Evolutionary conservation across 2,329 filamentous ascomycete genomes (phyloP).

Genomic region (Phaeoacremonium minimum): DNA sequence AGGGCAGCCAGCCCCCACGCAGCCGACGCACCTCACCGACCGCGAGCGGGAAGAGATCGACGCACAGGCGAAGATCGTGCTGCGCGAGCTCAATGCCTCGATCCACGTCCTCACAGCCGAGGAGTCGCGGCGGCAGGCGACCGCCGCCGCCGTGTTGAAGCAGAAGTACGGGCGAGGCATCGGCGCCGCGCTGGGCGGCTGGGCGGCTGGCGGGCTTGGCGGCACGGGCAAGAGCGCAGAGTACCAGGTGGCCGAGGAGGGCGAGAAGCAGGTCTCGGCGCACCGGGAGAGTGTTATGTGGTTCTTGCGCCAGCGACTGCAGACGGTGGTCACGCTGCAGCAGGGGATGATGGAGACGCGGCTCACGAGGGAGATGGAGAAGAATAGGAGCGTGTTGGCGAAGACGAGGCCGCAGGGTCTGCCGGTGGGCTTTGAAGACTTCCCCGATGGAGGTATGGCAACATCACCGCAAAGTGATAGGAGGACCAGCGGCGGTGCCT

Average conservation of each 20-base stretch:
- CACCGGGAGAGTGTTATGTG: slow-evolving; percentile 82
- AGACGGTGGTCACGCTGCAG: slow-evolving; percentile 74
- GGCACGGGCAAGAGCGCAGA: slow-evolving; percentile 51
- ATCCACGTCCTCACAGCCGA: slow-evolving; percentile 78
- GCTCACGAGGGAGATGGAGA: slow-evolving; percentile 80
- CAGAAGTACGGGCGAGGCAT: slow-evolving; percentile 65
- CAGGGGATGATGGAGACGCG: slow-evolving; percentile 90
- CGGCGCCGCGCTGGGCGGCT: slow-evolving; percentile 53
- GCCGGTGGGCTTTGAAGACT: slow-evolving; percentile 10
- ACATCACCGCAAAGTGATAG: slow-evolving; percentile 10
- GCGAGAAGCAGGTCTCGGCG: slow-evolving; percentile 58
- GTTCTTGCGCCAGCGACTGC: slow-evolving; percentile 72
- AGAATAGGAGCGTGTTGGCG: slow-evolving; percentile 79
- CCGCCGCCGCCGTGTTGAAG: slow-evolving; percentile 63
- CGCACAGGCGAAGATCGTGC: slow-evolving; percentile 76
- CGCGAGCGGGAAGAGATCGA: slow-evolving; percentile 83
- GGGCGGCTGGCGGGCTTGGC: slow-evolving; percentile 62
- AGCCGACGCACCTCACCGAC: slow-evolving; percentile 64
- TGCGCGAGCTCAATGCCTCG: slow-evolving; percentile 78
- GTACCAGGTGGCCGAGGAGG: slow-evolving; percentile 68
- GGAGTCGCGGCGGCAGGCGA: slow-evolving; percentile 76
- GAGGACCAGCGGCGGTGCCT: slow-evolving; percentile 15
- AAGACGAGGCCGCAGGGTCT: slow-evolving; percentile 46
- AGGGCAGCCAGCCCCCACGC: slow-evolving; percentile 31
- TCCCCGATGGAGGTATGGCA: slow-evolving; percentile 5